phyloP scores from a whole-genome alignment of 2,329 filamentous ascomycete species.

The Lasiodiplodia citricola region DNA sequence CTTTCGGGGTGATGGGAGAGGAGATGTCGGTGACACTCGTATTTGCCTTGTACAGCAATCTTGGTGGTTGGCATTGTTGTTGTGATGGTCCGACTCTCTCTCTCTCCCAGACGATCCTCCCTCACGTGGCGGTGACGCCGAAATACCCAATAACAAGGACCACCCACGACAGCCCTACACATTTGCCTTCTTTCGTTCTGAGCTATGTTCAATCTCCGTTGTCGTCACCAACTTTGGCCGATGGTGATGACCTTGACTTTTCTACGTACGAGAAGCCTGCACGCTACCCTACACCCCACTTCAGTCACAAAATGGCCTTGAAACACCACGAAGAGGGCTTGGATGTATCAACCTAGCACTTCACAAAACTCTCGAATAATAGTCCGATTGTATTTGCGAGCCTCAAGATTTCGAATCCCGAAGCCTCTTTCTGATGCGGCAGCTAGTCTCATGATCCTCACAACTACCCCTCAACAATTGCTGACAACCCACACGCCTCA shows the following conservation, averaged over 20 bases:
- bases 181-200: background rate
- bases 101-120: background rate
- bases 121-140: slow-evolving; percentile 9
- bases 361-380: background rate
- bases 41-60: background rate
- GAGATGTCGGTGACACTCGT: background rate
- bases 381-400: background rate
- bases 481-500: background rate
- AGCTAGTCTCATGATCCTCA: background rate
- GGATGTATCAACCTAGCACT: background rate
- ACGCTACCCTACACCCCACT: background rate
- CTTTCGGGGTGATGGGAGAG: background rate
- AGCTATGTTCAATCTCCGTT: background rate
- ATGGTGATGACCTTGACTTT: background rate
- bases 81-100: background rate
- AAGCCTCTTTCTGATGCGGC: background rate
- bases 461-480: background rate
- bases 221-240: background rate
- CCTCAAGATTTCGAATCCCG: background rate
- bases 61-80: background rate
- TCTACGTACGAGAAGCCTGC: background rate
- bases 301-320: background rate
- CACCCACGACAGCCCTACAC: background rate
- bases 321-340: background rate
- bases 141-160: background rate